Evolutionary conservation across 345 rosid species (phyloP).

Genomic region (Cardiospermum halicacabum): DNA sequence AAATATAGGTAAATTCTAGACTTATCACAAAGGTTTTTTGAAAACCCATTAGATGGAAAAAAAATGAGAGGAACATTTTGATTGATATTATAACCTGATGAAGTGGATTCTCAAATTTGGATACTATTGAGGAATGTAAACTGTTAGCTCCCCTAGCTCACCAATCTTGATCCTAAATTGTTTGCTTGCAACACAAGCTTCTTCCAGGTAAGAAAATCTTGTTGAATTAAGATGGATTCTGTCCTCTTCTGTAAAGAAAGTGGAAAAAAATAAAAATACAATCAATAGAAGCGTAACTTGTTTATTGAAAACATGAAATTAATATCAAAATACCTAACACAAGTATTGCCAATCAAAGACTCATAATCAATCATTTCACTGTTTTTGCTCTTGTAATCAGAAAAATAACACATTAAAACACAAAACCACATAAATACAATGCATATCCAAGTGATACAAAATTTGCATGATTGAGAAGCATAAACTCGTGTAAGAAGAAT

Average conservation of each 20-base stretch:
- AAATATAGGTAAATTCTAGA: no score
- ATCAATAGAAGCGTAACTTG: neutral
- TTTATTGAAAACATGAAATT: neutral
- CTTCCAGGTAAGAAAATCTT: conserved; percentile 29
- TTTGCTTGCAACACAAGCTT: conserved; percentile 23
- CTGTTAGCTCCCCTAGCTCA: conserved; percentile 14
- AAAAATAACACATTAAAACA: no score
- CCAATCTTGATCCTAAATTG: conserved; percentile 23
- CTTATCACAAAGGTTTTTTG: conserved; percentile 32
- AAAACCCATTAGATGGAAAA: conserved; percentile 34
- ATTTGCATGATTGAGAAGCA: conserved; percentile 19
- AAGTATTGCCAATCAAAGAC: conserved; percentile 15
- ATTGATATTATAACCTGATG: conserved; percentile 20
- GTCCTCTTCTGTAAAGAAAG: conserved; percentile 33
- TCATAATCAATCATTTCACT: neutral
- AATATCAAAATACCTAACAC: conserved; percentile 12
- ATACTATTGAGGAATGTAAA: conserved; percentile 19
- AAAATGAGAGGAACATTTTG: conserved; percentile 30
- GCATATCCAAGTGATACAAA: neutral
- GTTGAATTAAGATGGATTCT: conserved; percentile 12
- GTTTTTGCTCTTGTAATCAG: neutral
- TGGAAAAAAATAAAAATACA: no score
- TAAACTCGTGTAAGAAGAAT: conserved; percentile 7
- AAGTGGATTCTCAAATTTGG: neutral
- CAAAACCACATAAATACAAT: neutral